Conservation (phyloP, 2,329 filamentous ascomycete species). For the Niveomyces coronatus region DNA sequence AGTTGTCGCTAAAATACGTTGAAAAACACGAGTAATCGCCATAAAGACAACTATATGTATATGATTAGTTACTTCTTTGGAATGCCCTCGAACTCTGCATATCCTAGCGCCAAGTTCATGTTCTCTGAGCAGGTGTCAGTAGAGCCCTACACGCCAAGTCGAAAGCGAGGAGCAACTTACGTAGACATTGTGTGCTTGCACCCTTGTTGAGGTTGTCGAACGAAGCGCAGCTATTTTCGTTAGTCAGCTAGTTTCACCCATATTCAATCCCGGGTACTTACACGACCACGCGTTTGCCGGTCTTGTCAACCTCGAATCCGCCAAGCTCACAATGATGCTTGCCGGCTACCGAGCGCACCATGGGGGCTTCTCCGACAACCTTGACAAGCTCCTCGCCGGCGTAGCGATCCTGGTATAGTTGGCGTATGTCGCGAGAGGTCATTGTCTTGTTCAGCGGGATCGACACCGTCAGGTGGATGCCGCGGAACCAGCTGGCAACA, state of each 20-base stretch:
- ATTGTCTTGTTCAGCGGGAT: constrained; percentile 80
- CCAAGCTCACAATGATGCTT: constrained; percentile 91
- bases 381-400: constrained; percentile 93
- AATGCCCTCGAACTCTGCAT: constrained; percentile 9
- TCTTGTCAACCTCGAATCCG: constrained; percentile 85
- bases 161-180: constrained; percentile 40
- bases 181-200: constrained; percentile 83
- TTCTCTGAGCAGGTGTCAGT: constrained; percentile 3
- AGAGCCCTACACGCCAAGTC: not conserved
- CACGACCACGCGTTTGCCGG: constrained; percentile 81
- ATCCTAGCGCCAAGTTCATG: constrained; percentile 7
- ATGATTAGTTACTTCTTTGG: constrained; percentile 2
- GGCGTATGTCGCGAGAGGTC: constrained; percentile 83
- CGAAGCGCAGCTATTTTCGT: too few relatives aligned
- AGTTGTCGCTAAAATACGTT: not conserved
- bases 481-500: constrained; percentile 81
- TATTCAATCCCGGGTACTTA: too few relatives aligned
- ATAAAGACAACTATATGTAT: too few relatives aligned
- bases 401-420: constrained; percentile 92
- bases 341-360: constrained; percentile 74
- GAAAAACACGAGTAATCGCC: too few relatives aligned
- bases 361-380: constrained; percentile 76
- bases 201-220: constrained; percentile 94
- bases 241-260: constrained; percentile 10
- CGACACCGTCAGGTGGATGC: constrained; percentile 84